These are phyloP conservation scores for Blastomyces emzantsi DNA, from an alignment of 2,329 filamentous ascomycete species.

Conservation along the genomic window DNA sequence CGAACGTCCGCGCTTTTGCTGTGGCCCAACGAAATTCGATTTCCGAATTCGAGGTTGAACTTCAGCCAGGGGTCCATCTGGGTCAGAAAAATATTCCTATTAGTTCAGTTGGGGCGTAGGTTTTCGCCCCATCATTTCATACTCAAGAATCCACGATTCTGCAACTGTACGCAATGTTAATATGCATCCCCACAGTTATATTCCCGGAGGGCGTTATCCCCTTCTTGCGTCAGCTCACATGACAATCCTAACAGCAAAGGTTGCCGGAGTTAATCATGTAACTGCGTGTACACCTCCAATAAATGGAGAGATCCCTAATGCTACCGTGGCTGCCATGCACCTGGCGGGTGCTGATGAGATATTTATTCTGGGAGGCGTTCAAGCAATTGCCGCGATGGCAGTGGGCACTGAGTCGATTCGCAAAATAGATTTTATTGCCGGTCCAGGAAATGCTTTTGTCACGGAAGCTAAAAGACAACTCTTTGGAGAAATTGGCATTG, in stretches of 20 bases:
- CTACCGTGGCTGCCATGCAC: conserved; percentile 45
- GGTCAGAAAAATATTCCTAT: conserved; percentile 46
- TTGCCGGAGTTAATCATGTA: conserved; percentile 44
- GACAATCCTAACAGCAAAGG: conserved; percentile 49
- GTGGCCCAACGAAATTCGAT: conserved; percentile 40
- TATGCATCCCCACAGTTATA: conserved; percentile 28
- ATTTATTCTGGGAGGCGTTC: conserved; percentile 44
- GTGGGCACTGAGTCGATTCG: conserved; percentile 41
- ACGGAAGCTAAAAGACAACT: conserved; percentile 47
- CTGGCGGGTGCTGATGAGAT: conserved; percentile 45
- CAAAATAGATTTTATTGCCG: conserved; percentile 46
- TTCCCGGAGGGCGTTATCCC: conserved; percentile 46
- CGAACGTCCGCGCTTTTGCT: conserved; percentile 44
- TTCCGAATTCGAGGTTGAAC: conserved; percentile 46
- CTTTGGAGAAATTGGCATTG: conserved; percentile 47
- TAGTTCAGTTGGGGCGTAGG: conserved; percentile 37
- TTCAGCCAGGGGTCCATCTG: conserved; percentile 42
- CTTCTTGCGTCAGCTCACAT: conserved; percentile 47
- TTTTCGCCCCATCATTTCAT: conserved; percentile 3
- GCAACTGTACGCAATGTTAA: background rate
- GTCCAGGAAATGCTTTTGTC: conserved; percentile 48
- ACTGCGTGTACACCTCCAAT: conserved; percentile 47
- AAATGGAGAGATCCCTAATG: conserved; percentile 39
- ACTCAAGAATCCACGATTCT: background rate
- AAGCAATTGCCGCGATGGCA: conserved; percentile 47